Evolutionary conservation across 257 asterid species (phyloP), one percentile per base, ranked within the genome.

Genomic region (Solanum sitiens): DNA sequence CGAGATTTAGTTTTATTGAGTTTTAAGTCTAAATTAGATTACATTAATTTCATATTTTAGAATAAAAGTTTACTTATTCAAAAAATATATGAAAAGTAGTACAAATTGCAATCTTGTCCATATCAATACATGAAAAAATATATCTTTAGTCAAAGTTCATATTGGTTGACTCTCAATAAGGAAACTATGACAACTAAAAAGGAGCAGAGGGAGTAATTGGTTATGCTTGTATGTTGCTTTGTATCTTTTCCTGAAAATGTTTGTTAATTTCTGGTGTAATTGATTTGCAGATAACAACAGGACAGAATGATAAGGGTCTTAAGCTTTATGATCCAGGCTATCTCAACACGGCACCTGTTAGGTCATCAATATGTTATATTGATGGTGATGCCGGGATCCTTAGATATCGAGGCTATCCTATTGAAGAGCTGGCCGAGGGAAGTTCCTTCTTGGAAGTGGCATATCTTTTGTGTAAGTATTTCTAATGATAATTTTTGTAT

Each of bases 361-460:
- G 98, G 83, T 97, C 99, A 21, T 95, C 99, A 4, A 94, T 97
- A 86, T 95, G 95, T 87, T 97, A 97, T 87, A 97, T 97, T 56
- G 99, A 97, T 90, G 99, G 99, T 47, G 99, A 97, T 92, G 99
- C 95, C 35, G 99, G 99, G 86, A 91, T 97, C 87, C 99, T 97
- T 82, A 92, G 99, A 89, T 97, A 97, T 90, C 93, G 99, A 87
- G 99, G 99, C 50, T 95, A 92, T 91, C 99, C 99, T 8, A 97
- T 95, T 87, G 99, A 97, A 91, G 98, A 97, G 92, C 93, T 97
- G 88, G 98, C 98, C 1, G 98, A 95, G 91, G 95, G 95, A 86
- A 97, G 99, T 89, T 91, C 98, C 85, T 97, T 94, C 90, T 86
- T 95, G 90, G 99, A 97, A 93, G 98, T 95, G 89, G 98, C 99